A percentile compares a stretch with the other conserved stretches of the same genome.
Evolutionary conservation across 495 filamentous ascomycete species (phyloP).

Genomic region (Neurospora sp.): DNA sequence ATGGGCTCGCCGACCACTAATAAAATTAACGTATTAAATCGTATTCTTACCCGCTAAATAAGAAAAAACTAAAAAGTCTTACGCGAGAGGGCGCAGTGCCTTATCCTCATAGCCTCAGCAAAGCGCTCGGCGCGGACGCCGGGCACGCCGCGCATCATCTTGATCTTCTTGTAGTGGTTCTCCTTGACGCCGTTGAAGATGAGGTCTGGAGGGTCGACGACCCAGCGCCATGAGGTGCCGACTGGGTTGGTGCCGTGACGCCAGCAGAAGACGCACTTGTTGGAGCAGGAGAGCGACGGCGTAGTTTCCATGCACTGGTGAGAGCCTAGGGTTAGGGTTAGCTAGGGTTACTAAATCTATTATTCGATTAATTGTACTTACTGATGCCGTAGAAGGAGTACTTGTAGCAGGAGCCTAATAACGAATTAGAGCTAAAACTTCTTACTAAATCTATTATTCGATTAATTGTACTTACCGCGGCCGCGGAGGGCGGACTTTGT

Average conservation of each 20-base stretch:
- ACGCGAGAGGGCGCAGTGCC: constrained; percentile 75
- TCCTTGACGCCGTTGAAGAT: constrained; percentile 86
- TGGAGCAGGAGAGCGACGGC: constrained; percentile 87
- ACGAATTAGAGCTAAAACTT: no score
- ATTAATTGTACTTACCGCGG: constrained; percentile 47
- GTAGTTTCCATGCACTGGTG: constrained; percentile 98
- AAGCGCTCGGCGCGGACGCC: constrained; percentile 88
- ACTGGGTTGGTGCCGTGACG: constrained; percentile 95
- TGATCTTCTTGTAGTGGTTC: constrained; percentile 93
- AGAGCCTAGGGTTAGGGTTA: no score
- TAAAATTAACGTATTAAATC: no score
- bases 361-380: no score
- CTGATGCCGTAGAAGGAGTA: constrained; percentile 93
- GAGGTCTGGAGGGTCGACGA: constrained; percentile 77
- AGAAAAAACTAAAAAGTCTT: no score
- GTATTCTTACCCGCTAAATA: no score
- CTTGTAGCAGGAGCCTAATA: constrained; percentile 71
- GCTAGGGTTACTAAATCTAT: no score
- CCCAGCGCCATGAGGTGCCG: constrained; percentile 92
- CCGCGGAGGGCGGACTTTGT: constrained; percentile 96
- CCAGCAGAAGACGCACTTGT: constrained; percentile 99
- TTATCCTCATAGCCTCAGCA: constrained; percentile 82
- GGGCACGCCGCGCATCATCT: constrained; percentile 88
- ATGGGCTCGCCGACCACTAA: constrained; percentile 83
- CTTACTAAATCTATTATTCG: no score